Conservation (phyloP, 2,329 filamentous ascomycete species). For the Aspergillus awamori region DNA sequence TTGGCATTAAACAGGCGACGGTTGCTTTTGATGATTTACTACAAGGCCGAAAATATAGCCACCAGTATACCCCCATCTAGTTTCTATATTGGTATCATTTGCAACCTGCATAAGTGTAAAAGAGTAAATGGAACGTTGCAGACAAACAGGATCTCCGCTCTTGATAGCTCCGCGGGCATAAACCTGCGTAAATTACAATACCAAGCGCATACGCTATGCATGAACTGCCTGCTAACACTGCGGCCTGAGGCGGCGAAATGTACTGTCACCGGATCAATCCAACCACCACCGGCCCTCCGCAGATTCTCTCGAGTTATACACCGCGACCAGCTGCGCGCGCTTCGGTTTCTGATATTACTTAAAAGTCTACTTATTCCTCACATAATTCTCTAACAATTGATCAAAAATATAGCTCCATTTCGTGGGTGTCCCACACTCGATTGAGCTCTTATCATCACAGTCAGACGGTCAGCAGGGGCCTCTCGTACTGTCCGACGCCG, state of each 20-base stretch:
- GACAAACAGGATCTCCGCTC: background rate
- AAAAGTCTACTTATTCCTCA: background rate
- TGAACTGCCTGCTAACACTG: background rate
- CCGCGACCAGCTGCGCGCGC: no score
- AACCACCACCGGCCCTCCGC: background rate
- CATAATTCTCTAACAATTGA: background rate
- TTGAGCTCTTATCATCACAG: background rate
- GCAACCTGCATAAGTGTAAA: no score
- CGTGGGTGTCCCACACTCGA: background rate
- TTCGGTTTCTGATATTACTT: background rate
- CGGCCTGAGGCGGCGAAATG: constrained; percentile 12
- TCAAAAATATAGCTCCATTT: background rate
- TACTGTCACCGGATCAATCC: constrained; percentile 21
- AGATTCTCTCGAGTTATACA: background rate
- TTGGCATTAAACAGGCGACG: constrained; percentile 5
- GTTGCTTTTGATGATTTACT: constrained; percentile 3
- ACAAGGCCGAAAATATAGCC: background rate
- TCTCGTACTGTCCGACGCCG: background rate
- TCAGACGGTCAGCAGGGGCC: constrained; percentile 1
- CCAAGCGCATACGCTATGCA: background rate
- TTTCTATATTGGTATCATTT: background rate
- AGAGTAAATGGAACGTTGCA: background rate
- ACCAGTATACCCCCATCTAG: background rate
- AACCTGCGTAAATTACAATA: background rate
- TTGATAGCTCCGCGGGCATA: background rate